Evolutionary conservation across 306 rosid species (phyloP).

Genomic region (Quercus rubra): DNA sequence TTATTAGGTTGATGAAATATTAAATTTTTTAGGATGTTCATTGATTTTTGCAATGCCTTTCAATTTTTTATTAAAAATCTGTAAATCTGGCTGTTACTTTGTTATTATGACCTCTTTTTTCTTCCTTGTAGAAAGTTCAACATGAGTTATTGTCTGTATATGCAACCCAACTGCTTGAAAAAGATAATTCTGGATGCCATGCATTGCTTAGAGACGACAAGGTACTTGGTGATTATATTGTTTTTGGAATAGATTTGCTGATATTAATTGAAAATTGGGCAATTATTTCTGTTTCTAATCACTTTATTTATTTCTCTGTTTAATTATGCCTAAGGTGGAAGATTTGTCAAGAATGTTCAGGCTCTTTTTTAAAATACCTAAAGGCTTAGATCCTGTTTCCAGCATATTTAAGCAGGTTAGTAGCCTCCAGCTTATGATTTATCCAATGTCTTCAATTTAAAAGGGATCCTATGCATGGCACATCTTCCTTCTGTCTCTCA

Average conservation of each 20-base stretch:
- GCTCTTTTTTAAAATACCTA: slow-evolving; percentile 90
- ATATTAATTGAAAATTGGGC: not conserved
- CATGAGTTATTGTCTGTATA: slow-evolving; percentile 65
- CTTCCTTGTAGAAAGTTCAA: slow-evolving; percentile 61
- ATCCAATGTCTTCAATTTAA: not conserved
- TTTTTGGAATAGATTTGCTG: not conserved
- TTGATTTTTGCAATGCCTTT: not conserved
- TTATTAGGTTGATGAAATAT: not conserved
- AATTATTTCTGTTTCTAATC: not conserved
- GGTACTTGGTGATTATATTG: slow-evolving; percentile 36
- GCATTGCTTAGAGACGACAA: slow-evolving; percentile 88
- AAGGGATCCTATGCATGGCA: not conserved
- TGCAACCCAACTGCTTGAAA: slow-evolving; percentile 85
- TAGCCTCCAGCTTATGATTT: slow-evolving; percentile 15
- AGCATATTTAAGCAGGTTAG: slow-evolving; percentile 83
- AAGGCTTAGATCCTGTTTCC: slow-evolving; percentile 90
- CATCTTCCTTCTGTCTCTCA: slow-evolving; percentile 6
- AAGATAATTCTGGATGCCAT: slow-evolving; percentile 90
- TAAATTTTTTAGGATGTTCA: not conserved
- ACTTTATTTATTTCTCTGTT: slow-evolving; percentile 1
- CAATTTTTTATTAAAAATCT: not conserved
- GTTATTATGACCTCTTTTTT: not conserved
- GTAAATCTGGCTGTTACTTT: not conserved
- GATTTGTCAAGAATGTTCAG: slow-evolving; percentile 98
- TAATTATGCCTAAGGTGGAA: slow-evolving; percentile 48